Evolutionary conservation across 495 filamentous ascomycete genomes (phyloP), one percentile per base, ranked within the genome.

Genomic region (Cercophora sp.): DNA sequence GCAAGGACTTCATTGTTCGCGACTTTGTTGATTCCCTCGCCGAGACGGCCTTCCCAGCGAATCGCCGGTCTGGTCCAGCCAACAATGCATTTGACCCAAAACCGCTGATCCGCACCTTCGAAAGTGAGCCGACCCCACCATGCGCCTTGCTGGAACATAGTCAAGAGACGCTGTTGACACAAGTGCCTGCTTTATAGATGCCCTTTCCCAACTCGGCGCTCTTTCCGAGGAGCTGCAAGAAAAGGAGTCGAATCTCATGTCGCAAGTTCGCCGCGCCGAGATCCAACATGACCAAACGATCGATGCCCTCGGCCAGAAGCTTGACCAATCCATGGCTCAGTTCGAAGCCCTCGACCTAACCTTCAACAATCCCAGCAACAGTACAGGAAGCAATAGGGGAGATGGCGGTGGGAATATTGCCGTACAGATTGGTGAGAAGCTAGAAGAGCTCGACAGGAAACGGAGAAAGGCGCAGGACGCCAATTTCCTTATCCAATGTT

Each of bases 21-120:
- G 94, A 97, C 68, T 97, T 99, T 61, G 83, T 99, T 55, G 94
- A 99, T 63, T 76, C 85, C 8, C 87, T 99, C 54, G 92, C 92
- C 48, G 92, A 96, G 48, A 86, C 74, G 45, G 86, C 91, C 26
- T 77, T 88, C 27, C 85, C 91, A 26, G 64, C 72, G 11, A 84
- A 79, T 58, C 88, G 92, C 48, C 86, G 88, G 42, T 95, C 91
- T 15, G 82, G 74, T 49, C 75, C 75, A 10, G 58, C 81, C 29
- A 82, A 81, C 49, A 81, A 85, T 65, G 84, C 88, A 41, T 99
- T 99, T 64, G 94, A 99, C 64, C 94, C 94, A 1, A 97, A 99
- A 70, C 94, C 94, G 4, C 78, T 96, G 60, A 97, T 99, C 56
- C 84, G 94, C 34, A 90, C 88, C 13, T 97, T 99, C 61, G 93